These are phyloP conservation scores for Tetrastigma voinierianum DNA, from an alignment of 164 flowering plant genomes.

Conservation along the genomic window DNA sequence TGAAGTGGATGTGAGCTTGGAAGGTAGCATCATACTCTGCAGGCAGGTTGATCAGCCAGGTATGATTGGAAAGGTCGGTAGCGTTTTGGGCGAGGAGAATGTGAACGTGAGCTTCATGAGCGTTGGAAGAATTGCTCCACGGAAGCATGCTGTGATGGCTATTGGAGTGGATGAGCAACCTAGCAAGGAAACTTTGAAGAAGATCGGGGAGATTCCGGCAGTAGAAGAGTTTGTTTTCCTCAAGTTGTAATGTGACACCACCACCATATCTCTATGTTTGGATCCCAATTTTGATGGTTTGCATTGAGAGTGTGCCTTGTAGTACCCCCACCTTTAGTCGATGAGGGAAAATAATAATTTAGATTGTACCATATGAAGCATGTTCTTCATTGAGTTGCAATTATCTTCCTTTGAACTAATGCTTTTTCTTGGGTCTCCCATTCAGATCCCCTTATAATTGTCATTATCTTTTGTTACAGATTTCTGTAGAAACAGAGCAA, in stretches of 20 bases:
- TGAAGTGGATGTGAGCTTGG: slow-evolving; percentile 85
- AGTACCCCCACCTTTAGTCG: no score
- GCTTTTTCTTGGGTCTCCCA: no score
- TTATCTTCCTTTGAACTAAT: no score
- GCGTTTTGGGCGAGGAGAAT: slow-evolving; percentile 67
- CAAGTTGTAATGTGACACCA: slow-evolving; percentile 36
- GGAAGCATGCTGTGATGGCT: slow-evolving; percentile 86
- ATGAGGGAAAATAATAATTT: no score
- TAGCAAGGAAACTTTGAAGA: slow-evolving; percentile 48
- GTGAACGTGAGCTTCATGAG: slow-evolving; percentile 90
- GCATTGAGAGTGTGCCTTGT: background rate
- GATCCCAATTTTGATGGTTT: slow-evolving; percentile 19
- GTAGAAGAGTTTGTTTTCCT: slow-evolving; percentile 83
- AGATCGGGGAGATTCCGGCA: slow-evolving; percentile 73
- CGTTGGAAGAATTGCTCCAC: slow-evolving; percentile 75
- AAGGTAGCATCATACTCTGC: slow-evolving; percentile 84
- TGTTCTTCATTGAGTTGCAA: no score
- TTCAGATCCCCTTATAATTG: no score
- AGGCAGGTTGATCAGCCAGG: slow-evolving; percentile 95
- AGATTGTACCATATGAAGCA: no score
- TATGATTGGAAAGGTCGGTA: slow-evolving; percentile 82
- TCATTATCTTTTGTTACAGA: no score
- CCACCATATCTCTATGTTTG: no score
- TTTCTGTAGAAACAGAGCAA: no score
- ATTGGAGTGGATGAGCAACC: slow-evolving; percentile 87